Percentiles rank a stretch among this genome's conserved stretches.
These are phyloP conservation scores for Colletotrichum echinochloae DNA, from an alignment of 2,329 filamentous ascomycete species.

Conservation along the genomic window DNA sequence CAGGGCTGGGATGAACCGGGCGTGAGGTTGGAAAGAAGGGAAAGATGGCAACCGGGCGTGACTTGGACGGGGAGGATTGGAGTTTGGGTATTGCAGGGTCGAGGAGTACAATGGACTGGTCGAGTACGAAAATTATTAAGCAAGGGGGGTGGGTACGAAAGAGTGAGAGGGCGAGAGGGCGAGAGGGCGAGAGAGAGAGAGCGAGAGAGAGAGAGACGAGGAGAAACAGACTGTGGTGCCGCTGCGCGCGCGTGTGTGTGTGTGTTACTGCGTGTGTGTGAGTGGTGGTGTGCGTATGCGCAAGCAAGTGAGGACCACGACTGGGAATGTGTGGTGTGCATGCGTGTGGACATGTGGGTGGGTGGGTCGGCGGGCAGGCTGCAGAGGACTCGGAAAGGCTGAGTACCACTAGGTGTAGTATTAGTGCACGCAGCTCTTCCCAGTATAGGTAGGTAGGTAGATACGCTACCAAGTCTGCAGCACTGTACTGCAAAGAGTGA, in stretches of 20 bases:
- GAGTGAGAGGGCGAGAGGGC: too few species aligned
- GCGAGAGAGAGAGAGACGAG: too few species aligned
- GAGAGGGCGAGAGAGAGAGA: too few species aligned
- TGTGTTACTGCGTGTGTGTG: slow-evolving; percentile 2
- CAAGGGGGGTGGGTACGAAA: slow-evolving; percentile 20
- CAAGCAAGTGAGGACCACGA: neutral
- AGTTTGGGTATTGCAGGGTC: slow-evolving; percentile 18
- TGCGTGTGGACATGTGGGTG: neutral
- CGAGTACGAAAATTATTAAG: slow-evolving; percentile 40
- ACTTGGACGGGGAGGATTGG: slow-evolving; percentile 33
- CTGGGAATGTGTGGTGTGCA: slow-evolving; percentile 27
- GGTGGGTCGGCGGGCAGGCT: too few species aligned
- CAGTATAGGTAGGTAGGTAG: neutral
- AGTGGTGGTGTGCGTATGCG: slow-evolving; percentile 7
- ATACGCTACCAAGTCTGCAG: neutral
- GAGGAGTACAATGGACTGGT: slow-evolving; percentile 20
- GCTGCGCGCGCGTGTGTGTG: neutral
- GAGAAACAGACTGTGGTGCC: slow-evolving; percentile 2
- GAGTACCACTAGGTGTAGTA: too few species aligned
- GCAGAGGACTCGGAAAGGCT: neutral
- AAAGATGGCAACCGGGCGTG: slow-evolving; percentile 18
- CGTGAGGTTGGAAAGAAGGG: slow-evolving; percentile 31
- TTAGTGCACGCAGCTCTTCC: too few species aligned
- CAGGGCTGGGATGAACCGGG: slow-evolving; percentile 39
- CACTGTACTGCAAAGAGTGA: neutral